Base-by-base conservation (phyloP, 208 protist genomes). In the Trypanosoma scelopori region DNA sequence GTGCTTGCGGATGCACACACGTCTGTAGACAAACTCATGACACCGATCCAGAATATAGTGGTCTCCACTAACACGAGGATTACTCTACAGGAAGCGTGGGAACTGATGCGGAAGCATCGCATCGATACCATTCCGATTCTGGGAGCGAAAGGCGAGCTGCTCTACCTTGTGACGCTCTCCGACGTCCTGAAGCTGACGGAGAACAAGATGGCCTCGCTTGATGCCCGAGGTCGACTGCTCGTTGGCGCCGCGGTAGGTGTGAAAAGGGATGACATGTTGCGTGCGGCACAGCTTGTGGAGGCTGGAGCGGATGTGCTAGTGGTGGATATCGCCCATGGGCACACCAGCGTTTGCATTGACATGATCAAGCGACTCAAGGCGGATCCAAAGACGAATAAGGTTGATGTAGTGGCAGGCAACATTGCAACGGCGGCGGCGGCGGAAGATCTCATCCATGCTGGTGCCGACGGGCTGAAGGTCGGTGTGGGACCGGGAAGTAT, bases 281-380 rank as follows among this genome's bases (percentile, higher is more conserved):
- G 84, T 23, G 88, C 89, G 2, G 70, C 63, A 11, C 67, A 63
- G 18, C 82, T 95, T 12, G 79, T 95, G 2, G 76, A 91, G 53
- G 76, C 72, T 5, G 92, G 92, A 13, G 81, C 71, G 1, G 89
- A 95, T 59, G 89, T 93, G 45, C 82, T 97, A 4, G 87, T 94
- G 16, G 89, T 97, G 30, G 92, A 97, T 72, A 94, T 97, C 58
- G 92, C 92, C 41, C 92, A 97, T 71, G 92, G 92, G 18, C 92
- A 97, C 79, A 93, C 81, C 70, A 76, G 82, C 53, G 25, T 92
- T 12, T 92, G 86, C 69, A 91, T 94, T 50, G 78, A 94, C 65
- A 93, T 97, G 81, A 59, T 97, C 25, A 64, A 74, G 32, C 51
- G 45, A 1, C 84, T 97, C 62, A 95, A 95, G 74, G 60, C 62